Base-by-base conservation (phyloP, 805 yeast species). In the Yarrowia sp. region DNA sequence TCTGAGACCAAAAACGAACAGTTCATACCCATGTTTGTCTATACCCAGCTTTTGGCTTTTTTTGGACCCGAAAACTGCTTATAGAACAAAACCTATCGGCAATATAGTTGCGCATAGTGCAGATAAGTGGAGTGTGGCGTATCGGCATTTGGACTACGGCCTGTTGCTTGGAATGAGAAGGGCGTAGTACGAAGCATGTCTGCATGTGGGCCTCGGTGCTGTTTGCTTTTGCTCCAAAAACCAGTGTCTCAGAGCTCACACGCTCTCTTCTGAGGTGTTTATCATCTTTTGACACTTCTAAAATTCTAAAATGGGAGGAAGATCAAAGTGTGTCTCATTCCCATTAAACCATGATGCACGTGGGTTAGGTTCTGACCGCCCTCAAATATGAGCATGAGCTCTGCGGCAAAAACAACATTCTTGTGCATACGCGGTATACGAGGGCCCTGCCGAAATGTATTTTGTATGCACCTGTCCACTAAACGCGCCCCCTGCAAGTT, bases 281-380 rank as follows among this genome's bases (percentile, higher is more conserved):
- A 27, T 27, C 29, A 2, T 24, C 13, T 16, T n/a, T n/a, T 16
- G 46, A 22, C 32, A 42, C 47, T 25, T 42, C 47, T 32, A 27
- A 27, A 27, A n/a, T n/a, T n/a, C n/a, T n/a, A 27, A 22, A 7
- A 22, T 22, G 44, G 44, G 44, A 39, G 21, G 42, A 10, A 10
- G 42, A 13, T 13, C 42, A 38, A 22, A 39, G 25, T 25, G 18
- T 25, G 35, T 44, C 35, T 44, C 51, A 44, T 44, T 44, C 51
- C 35, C 13, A 29, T 29, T 25, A 44, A 44, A 44, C 33, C 49
- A 16, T 44, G 33, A 16, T 44, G 51, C 51, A 44, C 51, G 51
- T 44, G 51, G 22, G 35, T 27, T 24, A 12, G 22, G n/a, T 3
- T 29, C 16, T 39, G 29, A 14, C 27, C 46, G 46, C 29, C 47